Conservation (phyloP, 2,329 filamentous ascomycete species). For the Lachnellula hyalina region DNA sequence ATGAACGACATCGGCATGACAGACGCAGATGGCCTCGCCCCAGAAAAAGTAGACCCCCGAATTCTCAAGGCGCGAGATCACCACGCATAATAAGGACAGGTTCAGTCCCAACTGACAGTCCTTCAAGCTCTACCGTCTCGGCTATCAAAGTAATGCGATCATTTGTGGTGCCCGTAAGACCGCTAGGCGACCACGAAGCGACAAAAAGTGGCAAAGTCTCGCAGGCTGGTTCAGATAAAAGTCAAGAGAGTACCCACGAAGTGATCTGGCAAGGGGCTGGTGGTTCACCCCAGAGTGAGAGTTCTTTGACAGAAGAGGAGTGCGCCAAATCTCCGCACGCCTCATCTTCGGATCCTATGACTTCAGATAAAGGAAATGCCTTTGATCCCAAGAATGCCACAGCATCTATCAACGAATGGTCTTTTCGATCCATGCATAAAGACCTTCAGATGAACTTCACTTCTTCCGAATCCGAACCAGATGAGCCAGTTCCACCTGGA, state of each 20-base stretch:
- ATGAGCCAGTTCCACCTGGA: neutral
- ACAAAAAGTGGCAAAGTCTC: neutral
- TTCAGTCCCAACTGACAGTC: neutral
- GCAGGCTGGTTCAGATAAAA: slow-evolving; percentile 4
- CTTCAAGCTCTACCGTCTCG: neutral
- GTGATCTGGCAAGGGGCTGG: slow-evolving; percentile 21
- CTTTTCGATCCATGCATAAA: slow-evolving; percentile 9
- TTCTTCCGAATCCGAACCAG: slow-evolving; percentile 14
- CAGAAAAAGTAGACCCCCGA: neutral
- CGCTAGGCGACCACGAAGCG: slow-evolving; percentile 5
- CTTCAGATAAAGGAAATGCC: slow-evolving; percentile 10
- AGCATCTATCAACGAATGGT: slow-evolving; percentile 23
- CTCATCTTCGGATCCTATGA: neutral
- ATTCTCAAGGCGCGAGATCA: neutral
- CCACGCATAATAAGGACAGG: neutral
- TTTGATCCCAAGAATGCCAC: slow-evolving; percentile 20
- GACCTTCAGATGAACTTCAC: slow-evolving; percentile 6
- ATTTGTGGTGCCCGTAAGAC: neutral
- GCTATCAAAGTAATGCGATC: neutral
- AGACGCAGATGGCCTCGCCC: neutral
- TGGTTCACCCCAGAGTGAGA: slow-evolving; percentile 1
- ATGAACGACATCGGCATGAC: neutral
- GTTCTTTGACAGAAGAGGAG: slow-evolving; percentile 7
- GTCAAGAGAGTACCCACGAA: slow-evolving; percentile 20
- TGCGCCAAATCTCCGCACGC: neutral